These are phyloP conservation scores for Helianthus annuus DNA, from an alignment of 129 eudicot species.

Conservation along the genomic window HanXRQr2.0-SUNRISE NC_035438.2:8559797-8560296, in stretches of 20 bases:
- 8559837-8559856: too few species aligned
- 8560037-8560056: constrained; percentile 58
- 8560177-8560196: constrained; percentile 97
- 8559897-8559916: constrained; percentile 4
- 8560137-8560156: constrained; percentile 90
- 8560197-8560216: constrained; percentile 67
- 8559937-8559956: constrained; percentile 72
- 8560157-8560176: constrained; percentile 85
- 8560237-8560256: constrained; percentile 92
- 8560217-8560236: constrained; percentile 38
- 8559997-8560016: constrained; percentile 79
- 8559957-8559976: constrained; percentile 48
- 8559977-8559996: constrained; percentile 65
- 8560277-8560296: constrained; percentile 59
- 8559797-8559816: too few species aligned
- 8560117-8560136: constrained; percentile 3
- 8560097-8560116: neutral
- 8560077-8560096: neutral
- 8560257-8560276: constrained; percentile 59
- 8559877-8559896: neutral
- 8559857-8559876: neutral
- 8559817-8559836: too few species aligned
- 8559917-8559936: constrained; percentile 52
- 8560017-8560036: constrained; percentile 83
- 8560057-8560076: constrained; percentile 48